Base-by-base conservation (phyloP, 495 filamentous ascomycete genomes). In the Trichoderma erinaceum region DNA sequence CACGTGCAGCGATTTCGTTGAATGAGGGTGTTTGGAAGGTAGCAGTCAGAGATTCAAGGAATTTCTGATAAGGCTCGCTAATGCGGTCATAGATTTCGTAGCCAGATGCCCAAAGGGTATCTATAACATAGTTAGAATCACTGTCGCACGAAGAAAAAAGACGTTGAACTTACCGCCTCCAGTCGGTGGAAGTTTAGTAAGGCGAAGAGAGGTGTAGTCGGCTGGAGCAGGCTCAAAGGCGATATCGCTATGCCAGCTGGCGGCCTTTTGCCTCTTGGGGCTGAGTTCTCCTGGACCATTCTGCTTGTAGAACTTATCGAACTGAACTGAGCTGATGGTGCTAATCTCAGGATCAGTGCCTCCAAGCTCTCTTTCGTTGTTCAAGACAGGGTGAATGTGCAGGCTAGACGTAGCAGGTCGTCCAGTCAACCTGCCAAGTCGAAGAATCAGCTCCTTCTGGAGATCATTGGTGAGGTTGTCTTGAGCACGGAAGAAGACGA, bases 401-500 rank as follows among this genome's bases (percentile, higher is more conserved):
- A 92, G 79, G 16, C 80, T 79, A 0, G 85, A 89, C 7, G 83
- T 85, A 11, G 78, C 70, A 0, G 89, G 88, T 64, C 89, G 85
- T 41, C 88, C 89, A 1, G 87, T 83, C 21, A 87, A 78, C 67
- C 86, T 78, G 1, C 89, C 89, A 0, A 92, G 82, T 11, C 82
- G 79, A 56, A 88, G 80, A 21, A 84, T 81, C 15, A 92, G 80
- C 65, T 86, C 81, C 73, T 92, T 92, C 69, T 81, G 78, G 18
- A 78, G 75, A 3, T 81, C 78, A 64, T 80, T 76, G 67, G 75
- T 77, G 43, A 81, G 73, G 66, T 73, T 80, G 70, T 90, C 84
- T 72, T 92, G 90, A 27, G 84, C 83, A 18, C 90, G 88, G 78
- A 93, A 91, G 77, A 92, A 92, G 38, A 92, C 90, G 0, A 93